These are phyloP conservation scores for Myxozyma neotropica DNA, from an alignment of 805 yeast species.

Conservation along the genomic window DNA sequence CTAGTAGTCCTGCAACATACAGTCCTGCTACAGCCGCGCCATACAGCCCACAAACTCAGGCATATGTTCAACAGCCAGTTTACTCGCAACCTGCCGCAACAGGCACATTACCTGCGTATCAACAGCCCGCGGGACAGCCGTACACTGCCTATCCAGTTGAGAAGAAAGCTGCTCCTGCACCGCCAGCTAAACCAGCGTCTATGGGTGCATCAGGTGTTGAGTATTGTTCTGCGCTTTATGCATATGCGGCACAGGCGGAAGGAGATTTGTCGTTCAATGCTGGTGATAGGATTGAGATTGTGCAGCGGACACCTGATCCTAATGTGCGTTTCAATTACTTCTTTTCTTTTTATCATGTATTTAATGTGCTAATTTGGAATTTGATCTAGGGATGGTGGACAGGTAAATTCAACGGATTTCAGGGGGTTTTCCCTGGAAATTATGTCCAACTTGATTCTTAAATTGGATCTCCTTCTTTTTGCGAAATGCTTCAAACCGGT, in stretches of 20 bases:
- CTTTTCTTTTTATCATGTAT: no score
- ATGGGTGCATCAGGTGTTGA: constrained; percentile 44
- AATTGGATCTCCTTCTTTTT: background rate
- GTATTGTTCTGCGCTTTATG: constrained; percentile 83
- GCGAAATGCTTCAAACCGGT: background rate
- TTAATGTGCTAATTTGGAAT: background rate
- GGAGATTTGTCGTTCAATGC: constrained; percentile 89
- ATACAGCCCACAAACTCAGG: constrained; percentile 2
- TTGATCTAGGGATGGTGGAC: constrained; percentile 87
- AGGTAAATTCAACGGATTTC: constrained; percentile 77
- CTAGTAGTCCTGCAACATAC: constrained; percentile 4
- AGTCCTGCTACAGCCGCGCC: no score
- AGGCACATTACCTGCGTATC: constrained; percentile 12
- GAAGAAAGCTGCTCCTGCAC: constrained; percentile 35
- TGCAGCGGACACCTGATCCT: constrained; percentile 77
- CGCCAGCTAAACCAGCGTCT: constrained; percentile 42
- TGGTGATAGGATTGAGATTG: constrained; percentile 81
- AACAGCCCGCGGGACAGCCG: constrained; percentile 13
- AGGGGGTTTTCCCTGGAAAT: constrained; percentile 95
- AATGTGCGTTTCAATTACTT: constrained; percentile 44
- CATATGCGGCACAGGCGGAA: constrained; percentile 87
- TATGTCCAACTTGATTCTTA: constrained; percentile 68
- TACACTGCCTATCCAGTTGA: constrained; percentile 22
- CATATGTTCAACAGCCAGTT: constrained; percentile 14
- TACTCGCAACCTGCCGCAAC: constrained; percentile 18